Evolutionary conservation across 2,329 filamentous ascomycete genomes (phyloP).

Genomic region (Pseudomassariella vexata): DNA sequence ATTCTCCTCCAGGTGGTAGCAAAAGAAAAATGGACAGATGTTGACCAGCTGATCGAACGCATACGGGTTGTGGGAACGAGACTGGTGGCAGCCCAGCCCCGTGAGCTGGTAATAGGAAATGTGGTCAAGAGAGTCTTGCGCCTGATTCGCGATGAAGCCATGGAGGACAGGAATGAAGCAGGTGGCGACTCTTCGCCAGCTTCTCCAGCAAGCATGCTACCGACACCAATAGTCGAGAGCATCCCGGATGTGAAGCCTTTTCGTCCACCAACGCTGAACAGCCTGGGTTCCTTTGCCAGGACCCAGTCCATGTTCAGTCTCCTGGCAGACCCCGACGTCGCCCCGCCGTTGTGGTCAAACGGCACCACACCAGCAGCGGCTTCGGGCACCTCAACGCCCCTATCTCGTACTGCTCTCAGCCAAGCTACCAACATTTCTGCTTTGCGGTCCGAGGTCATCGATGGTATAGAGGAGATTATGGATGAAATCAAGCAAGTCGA

Average conservation of each 20-base stretch:
- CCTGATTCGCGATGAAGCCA: slow-evolving; percentile 84
- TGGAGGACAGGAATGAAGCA: slow-evolving; percentile 67
- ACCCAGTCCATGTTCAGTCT: slow-evolving; percentile 83
- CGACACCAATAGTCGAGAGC: too few relatives aligned
- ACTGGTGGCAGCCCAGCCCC: slow-evolving; percentile 76
- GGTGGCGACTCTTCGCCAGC: slow-evolving; percentile 54
- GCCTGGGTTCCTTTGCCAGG: slow-evolving; percentile 59
- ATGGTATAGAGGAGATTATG: slow-evolving; percentile 91
- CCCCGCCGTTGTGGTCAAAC: slow-evolving; percentile 44
- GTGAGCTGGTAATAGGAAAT: slow-evolving; percentile 89
- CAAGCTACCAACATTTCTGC: slow-evolving; percentile 53
- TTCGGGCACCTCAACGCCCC: slow-evolving; percentile 45
- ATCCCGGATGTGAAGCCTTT: slow-evolving; percentile 13
- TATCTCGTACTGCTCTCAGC: slow-evolving; percentile 24
- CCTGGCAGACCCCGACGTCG: slow-evolving; percentile 59
- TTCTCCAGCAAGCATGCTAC: too few relatives aligned
- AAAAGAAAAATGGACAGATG: slow-evolving; percentile 70
- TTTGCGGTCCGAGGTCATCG: slow-evolving; percentile 83
- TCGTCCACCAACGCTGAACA: slow-evolving; percentile 57
- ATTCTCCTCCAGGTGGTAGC: slow-evolving; percentile 84
- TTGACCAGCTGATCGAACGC: slow-evolving; percentile 71
- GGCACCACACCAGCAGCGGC: slow-evolving; percentile 38
- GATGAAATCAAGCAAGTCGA: slow-evolving; percentile 92
- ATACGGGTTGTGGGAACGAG: slow-evolving; percentile 74
- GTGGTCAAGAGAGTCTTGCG: slow-evolving; percentile 86